Conservation (phyloP, 768 basidiomycete genomes). For the Roridomyces roridus region DNA sequence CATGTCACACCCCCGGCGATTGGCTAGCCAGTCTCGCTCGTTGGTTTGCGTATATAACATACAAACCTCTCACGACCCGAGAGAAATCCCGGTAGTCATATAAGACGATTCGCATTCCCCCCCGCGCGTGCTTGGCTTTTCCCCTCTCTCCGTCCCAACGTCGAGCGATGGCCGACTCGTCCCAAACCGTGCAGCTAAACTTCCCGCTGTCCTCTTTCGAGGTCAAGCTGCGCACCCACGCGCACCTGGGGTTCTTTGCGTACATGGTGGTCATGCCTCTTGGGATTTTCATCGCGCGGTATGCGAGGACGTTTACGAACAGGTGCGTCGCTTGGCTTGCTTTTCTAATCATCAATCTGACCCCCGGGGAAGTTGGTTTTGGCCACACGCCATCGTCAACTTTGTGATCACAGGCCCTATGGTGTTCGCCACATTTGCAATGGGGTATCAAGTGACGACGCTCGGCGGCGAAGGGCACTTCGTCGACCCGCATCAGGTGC, state of each 20-base stretch:
- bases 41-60: too few species aligned
- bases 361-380: constrained; percentile 29
- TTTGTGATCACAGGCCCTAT: constrained; percentile 39
- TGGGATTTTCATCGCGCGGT: constrained; percentile 44
- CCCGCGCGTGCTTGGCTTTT: too few species aligned
- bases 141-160: too few species aligned
- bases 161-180: too few species aligned
- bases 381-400: constrained; percentile 41
- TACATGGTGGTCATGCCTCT: constrained; percentile 44
- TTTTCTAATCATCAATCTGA: neutral
- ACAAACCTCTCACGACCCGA: too few species aligned
- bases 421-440: constrained; percentile 37
- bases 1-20: too few species aligned
- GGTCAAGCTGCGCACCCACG: constrained; percentile 35
- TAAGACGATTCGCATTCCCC: too few species aligned
- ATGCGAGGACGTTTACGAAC: constrained; percentile 38
- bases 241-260: constrained; percentile 38
- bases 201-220: constrained; percentile 20
- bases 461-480: constrained; percentile 20
- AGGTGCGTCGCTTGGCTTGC: constrained; percentile 27
- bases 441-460: constrained; percentile 31
- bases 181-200: too few species aligned
- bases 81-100: too few species aligned
- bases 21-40: too few species aligned
- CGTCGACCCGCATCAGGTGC: constrained; percentile 38